These are phyloP conservation scores for Ascoidea tarda DNA, from an alignment of 805 yeast species.

Conservation along the genomic window DNA sequence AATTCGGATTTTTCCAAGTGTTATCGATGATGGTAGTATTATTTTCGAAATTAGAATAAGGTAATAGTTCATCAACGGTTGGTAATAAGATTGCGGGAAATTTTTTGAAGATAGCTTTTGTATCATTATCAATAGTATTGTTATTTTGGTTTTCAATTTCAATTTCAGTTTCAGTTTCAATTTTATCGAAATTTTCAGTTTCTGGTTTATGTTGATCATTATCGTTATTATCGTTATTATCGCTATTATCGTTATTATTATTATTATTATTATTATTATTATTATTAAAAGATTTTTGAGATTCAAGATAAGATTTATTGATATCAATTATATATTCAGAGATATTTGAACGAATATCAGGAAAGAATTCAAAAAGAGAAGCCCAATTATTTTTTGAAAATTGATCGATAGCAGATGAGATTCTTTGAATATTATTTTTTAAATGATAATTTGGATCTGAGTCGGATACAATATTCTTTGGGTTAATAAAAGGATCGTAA, in stretches of 20 bases:
- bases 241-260: neutral
- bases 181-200: neutral
- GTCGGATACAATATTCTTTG: neutral
- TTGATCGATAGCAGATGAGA: conserved; percentile 34
- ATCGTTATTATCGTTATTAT: neutral
- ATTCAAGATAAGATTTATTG: too few relatives aligned
- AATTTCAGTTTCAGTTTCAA: neutral
- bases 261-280: too few relatives aligned
- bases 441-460: conserved; percentile 32
- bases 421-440: conserved; percentile 30
- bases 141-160: neutral
- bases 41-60: conserved; percentile 19
- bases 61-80: conserved; percentile 19
- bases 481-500: conserved; percentile 13
- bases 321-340: conserved; percentile 5
- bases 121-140: neutral
- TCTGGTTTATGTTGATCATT: neutral
- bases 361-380: conserved; percentile 22
- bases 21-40: conserved; percentile 42
- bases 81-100: conserved; percentile 17
- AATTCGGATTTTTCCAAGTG: conserved; percentile 55
- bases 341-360: conserved; percentile 16
- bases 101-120: conserved; percentile 1
- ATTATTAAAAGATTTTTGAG: neutral
- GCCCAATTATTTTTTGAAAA: conserved; percentile 27